phyloP scores from a whole-genome alignment of 305 asterid species.

The Coffea humblotiana region DNA sequence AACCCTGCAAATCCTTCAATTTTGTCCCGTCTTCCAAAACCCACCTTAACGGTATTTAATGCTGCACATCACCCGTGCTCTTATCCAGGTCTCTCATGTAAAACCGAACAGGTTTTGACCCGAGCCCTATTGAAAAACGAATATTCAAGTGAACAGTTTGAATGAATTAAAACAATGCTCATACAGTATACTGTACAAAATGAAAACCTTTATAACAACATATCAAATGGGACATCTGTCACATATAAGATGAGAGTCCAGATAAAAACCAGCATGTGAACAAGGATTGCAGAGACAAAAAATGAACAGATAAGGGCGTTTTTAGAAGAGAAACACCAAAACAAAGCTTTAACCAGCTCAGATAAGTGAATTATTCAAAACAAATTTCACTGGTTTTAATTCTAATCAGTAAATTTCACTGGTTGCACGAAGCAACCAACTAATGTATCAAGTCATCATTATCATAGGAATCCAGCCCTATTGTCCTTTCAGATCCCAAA shows the following conservation, averaged over 20 bases:
- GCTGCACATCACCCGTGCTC: neutral
- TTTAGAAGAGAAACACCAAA: neutral
- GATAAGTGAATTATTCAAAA: neutral
- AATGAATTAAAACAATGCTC: neutral
- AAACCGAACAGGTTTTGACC: neutral
- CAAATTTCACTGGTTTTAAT: neutral
- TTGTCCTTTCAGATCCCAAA: neutral
- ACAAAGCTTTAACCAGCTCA: neutral
- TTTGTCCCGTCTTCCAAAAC: neutral
- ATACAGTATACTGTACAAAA: too few species aligned
- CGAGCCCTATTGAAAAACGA: neutral
- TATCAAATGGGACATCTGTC: neutral
- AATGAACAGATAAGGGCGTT: neutral
- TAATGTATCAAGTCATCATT: neutral
- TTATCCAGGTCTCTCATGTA: neutral
- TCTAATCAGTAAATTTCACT: neutral
- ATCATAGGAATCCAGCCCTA: neutral
- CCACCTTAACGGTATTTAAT: neutral
- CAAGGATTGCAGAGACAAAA: neutral
- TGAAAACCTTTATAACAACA: too few species aligned
- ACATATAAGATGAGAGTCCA: neutral
- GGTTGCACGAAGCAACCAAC: neutral
- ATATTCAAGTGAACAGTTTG: neutral
- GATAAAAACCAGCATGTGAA: neutral
- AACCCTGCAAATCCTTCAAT: neutral